Percentiles rank a stretch among this genome's conserved stretches.
These are phyloP conservation scores for Globisporangium barbulae DNA, from an alignment of 352 stramenopile genomes.

Conservation along the genomic window DNA sequence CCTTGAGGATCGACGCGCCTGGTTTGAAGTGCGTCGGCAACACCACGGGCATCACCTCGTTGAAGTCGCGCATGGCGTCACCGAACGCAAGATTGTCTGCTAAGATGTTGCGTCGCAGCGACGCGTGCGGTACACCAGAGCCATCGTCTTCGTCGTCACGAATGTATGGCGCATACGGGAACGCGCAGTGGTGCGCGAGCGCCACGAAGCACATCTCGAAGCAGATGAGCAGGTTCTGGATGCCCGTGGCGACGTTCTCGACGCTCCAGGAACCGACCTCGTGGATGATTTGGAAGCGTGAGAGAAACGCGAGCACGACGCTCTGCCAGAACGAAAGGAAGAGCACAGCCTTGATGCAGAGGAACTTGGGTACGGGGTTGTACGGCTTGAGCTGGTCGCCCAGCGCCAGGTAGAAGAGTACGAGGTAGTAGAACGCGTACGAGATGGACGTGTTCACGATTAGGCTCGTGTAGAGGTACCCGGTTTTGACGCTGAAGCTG, in stretches of 20 bases:
- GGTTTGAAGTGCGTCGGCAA: constrained; percentile 79
- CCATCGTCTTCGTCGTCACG: constrained; percentile 21
- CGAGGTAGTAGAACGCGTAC: constrained; percentile 96
- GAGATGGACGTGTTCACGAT: constrained; percentile 96
- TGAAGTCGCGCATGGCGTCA: constrained; percentile 94
- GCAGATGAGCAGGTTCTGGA: constrained; percentile 99
- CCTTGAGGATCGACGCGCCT: constrained; percentile 52
- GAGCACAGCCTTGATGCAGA: constrained; percentile 98
- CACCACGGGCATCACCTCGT: constrained; percentile 87
- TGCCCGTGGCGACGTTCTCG: constrained; percentile 94
- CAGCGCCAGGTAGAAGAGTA: constrained; percentile 96
- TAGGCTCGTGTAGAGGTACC: constrained; percentile 92
- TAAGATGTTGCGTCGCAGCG: constrained; percentile 74
- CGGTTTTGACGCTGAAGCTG: constrained; percentile 77
- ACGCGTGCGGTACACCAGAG: constrained; percentile 12
- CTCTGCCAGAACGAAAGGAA: constrained; percentile 99
- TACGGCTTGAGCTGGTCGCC: constrained; percentile 88
- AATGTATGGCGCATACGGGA: constrained; percentile 88
- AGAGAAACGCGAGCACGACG: constrained; percentile 89
- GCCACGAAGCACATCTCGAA: constrained; percentile 98
- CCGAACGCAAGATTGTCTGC: constrained; percentile 92
- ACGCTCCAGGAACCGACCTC: constrained; percentile 91
- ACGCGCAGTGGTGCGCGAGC: constrained; percentile 96
- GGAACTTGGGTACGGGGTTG: constrained; percentile 97
- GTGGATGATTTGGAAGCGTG: constrained; percentile 87